These are phyloP conservation scores for Cryptococcus maquisensis DNA, from an alignment of 1,284 basidiomycete genomes.

Conservation along the genomic window DNA sequence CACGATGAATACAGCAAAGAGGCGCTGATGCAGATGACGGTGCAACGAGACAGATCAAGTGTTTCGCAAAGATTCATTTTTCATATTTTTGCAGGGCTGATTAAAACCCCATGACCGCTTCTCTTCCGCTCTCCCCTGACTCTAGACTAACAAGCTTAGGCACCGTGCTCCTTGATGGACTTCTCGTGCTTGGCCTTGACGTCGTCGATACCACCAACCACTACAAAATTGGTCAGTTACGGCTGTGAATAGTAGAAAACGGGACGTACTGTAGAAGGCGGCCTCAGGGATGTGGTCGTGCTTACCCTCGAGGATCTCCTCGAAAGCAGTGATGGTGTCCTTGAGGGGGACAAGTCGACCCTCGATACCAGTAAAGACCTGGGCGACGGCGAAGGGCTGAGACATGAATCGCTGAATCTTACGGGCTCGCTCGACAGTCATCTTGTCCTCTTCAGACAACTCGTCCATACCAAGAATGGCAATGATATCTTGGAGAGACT, in stretches of 20 bases:
- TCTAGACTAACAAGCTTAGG: conserved; percentile 5
- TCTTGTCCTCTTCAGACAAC: conserved; percentile 98
- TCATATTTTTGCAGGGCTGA: too few relatives aligned
- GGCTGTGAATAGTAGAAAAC: not conserved
- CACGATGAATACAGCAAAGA: too few relatives aligned
- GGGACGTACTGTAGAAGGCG: conserved; percentile 70
- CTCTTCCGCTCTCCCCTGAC: too few relatives aligned
- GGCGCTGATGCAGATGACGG: too few relatives aligned
- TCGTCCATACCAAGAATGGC: conserved; percentile 93
- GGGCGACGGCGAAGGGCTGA: conserved; percentile 98
- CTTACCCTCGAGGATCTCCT: conserved; percentile 85
- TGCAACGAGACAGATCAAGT: too few relatives aligned
- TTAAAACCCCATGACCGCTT: too few relatives aligned
- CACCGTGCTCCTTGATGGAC: conserved; percentile 82
- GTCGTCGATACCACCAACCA: conserved; percentile 68
- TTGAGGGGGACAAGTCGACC: conserved; percentile 90
- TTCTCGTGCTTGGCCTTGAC: conserved; percentile 95
- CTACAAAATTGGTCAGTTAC: conserved; percentile 5
- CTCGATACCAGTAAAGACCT: conserved; percentile 99
- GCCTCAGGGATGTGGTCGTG: conserved; percentile 89
- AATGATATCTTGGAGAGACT: conserved; percentile 83
- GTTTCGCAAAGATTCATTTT: too few relatives aligned
- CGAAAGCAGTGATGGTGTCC: conserved; percentile 89
- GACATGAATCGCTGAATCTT: conserved; percentile 91
- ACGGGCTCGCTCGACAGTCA: conserved; percentile 73